These are phyloP conservation scores for Citeromyces nyonsensis DNA, from an alignment of 805 yeast species.

Conservation along the genomic window DNA sequence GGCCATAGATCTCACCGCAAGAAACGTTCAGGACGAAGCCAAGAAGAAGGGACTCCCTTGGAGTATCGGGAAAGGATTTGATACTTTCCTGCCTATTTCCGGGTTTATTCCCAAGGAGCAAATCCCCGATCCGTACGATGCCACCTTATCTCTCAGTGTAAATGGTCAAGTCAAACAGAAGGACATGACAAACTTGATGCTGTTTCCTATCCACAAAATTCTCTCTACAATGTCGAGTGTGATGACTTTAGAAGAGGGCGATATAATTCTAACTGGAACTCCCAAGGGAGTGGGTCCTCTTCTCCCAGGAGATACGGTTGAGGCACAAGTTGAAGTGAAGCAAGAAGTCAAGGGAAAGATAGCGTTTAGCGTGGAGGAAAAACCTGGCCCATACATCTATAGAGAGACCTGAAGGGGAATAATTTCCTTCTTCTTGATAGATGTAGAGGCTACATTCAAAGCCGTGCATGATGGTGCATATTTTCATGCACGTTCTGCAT, in stretches of 20 bases:
- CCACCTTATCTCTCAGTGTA: slow-evolving; percentile 43
- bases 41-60: slow-evolving; percentile 92
- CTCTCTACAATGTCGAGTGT: slow-evolving; percentile 70
- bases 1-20: slow-evolving; percentile 88
- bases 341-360: slow-evolving; percentile 34
- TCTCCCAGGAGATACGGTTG: slow-evolving; percentile 62
- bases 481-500: too few relatives aligned
- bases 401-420: slow-evolving; percentile 20
- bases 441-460: too few relatives aligned
- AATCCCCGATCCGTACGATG: slow-evolving; percentile 65
- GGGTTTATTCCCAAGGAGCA: slow-evolving; percentile 46
- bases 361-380: slow-evolving; percentile 31
- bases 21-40: slow-evolving; percentile 92
- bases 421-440: too few relatives aligned
- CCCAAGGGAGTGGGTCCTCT: slow-evolving; percentile 94
- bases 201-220: slow-evolving; percentile 74
- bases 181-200: slow-evolving; percentile 71
- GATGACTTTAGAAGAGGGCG: slow-evolving; percentile 87
- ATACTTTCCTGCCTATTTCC: slow-evolving; percentile 87
- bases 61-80: slow-evolving; percentile 94
- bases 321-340: slow-evolving; percentile 42
- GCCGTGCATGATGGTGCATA: too few relatives aligned
- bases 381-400: slow-evolving; percentile 47
- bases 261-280: slow-evolving; percentile 86
- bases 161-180: slow-evolving; percentile 60